Evolutionary conservation across 768 basidiomycete species (phyloP).

Genomic region (Brasilioporus rufonigricans): DNA sequence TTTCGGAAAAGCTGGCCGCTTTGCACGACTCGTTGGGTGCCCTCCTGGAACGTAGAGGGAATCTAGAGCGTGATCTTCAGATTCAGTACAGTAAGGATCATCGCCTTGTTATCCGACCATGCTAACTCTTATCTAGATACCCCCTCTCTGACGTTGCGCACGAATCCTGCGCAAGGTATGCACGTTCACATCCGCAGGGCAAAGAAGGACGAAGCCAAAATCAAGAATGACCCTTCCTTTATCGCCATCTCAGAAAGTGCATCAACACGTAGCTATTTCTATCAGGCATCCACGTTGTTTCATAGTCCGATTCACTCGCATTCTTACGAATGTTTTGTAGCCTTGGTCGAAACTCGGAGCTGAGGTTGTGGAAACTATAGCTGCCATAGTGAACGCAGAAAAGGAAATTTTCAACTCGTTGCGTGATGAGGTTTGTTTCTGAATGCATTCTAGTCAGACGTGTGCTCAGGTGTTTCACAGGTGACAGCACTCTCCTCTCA

Average conservation of each 20-base stretch:
- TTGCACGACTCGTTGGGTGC: conserved; percentile 49
- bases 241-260: conserved; percentile 57
- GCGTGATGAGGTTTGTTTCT: conserved; percentile 54
- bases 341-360: conserved; percentile 75
- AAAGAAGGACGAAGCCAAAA: conserved; percentile 56
- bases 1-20: conserved; percentile 49
- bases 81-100: conserved; percentile 46
- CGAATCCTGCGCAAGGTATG: conserved; percentile 65
- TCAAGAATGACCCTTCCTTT: conserved; percentile 51
- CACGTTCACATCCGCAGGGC: conserved; percentile 68
- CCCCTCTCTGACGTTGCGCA: conserved; percentile 71
- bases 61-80: conserved; percentile 56
- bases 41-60: conserved; percentile 44
- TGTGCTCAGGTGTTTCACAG: conserved; percentile 37
- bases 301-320: not conserved
- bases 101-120: not conserved
- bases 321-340: conserved; percentile 34
- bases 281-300: conserved; percentile 42
- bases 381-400: conserved; percentile 55
- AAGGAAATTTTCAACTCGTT: conserved; percentile 71
- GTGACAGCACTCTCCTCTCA: conserved; percentile 54
- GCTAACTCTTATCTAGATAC: conserved; percentile 45
- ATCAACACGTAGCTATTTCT: conserved; percentile 68
- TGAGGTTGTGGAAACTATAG: conserved; percentile 57
- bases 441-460: not conserved